Base-by-base conservation (phyloP, 768 basidiomycete genomes). In the Russula compacta region DNA sequence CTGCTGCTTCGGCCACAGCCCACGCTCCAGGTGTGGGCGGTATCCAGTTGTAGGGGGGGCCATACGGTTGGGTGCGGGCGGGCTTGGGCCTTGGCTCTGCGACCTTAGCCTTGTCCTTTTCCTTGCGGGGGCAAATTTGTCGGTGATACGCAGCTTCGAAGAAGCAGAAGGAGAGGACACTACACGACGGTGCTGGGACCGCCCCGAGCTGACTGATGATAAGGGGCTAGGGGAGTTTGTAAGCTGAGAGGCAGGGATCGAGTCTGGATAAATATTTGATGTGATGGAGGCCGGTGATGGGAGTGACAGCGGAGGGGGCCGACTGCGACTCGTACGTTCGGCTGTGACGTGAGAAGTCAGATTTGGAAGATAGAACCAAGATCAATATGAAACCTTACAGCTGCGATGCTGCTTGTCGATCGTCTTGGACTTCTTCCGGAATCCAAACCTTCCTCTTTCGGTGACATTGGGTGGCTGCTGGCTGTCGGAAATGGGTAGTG, bases 41-140 rank as follows among this genome's bases (percentile, higher is more conserved):
- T 29, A 40, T 53, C 59, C 60, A 61, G 9, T 65, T 65, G 47
- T 66, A 66, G 15, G 65, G 65, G 0, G 63, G 59, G 15, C 63
- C 65, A 29, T 66, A 66, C 32, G 65, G 65, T 55, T 66, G 65
- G 1, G 65, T 66, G 29, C 65, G 65, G 12, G 65, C 54, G 12
- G 65, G 58, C 29, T 49, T 59, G 15, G 62, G 60, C 21, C 47
- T 58, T 6, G 52, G 33, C 12, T 56, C 56, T 15, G 14, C 12
- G 0, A 2, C 44, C 29, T 36, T 62, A 9, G 53, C 61, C 47
- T 48, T 62, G 19, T 58, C 61, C 29, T 48, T 62, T 32, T 58
- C 61, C 29, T 49, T 62, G 19, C 61, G 61, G 7, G 56, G 8
- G 33, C 51, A 62, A 4, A 62, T 29, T 43, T 62, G 32, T 58